phyloP scores from a whole-genome alignment of 495 filamentous ascomycete species.

The Coniosporium apollinis region DNA sequence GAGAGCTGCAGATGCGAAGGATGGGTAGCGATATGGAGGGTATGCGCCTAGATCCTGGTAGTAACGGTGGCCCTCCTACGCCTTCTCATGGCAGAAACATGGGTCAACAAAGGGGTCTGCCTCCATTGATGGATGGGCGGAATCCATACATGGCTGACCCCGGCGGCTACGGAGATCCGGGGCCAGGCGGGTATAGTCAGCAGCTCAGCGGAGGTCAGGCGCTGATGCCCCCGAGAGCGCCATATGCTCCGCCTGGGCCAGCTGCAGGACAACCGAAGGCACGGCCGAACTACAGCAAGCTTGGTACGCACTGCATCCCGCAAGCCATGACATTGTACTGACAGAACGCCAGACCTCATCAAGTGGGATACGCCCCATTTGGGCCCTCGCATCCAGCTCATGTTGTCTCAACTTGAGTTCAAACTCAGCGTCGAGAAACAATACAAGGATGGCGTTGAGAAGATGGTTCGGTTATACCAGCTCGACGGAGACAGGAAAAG shows the following conservation, averaged over 20 bases:
- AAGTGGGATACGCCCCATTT: constrained; percentile 96
- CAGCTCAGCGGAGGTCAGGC: constrained; percentile 33
- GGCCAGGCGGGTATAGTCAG: constrained; percentile 38
- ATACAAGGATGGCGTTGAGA: constrained; percentile 97
- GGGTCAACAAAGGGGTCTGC: constrained; percentile 18
- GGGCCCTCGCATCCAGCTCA: constrained; percentile 93
- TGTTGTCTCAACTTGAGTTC: constrained; percentile 97
- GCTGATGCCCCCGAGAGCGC: constrained; percentile 69
- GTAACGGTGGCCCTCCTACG: constrained; percentile 25
- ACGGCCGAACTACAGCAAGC: constrained; percentile 83
- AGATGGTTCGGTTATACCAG: constrained; percentile 96
- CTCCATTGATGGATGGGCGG: constrained; percentile 23
- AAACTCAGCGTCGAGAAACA: constrained; percentile 98
- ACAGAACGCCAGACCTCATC: constrained; percentile 58
- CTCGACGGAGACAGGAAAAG: constrained; percentile 98
- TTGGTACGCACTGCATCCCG: constrained; percentile 51
- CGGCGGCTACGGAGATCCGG: constrained; percentile 36
- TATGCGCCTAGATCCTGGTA: constrained; percentile 37
- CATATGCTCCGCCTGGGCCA: constrained; percentile 61
- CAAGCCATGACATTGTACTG: background rate
- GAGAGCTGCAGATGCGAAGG: constrained; percentile 69
- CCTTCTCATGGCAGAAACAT: constrained; percentile 25
- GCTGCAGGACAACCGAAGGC: constrained; percentile 50
- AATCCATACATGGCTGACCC: constrained; percentile 29
- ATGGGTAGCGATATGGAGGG: constrained; percentile 46